Base-by-base conservation (phyloP, 768 basidiomycete species). In the Tylopilus vinaceipallidus region DNA sequence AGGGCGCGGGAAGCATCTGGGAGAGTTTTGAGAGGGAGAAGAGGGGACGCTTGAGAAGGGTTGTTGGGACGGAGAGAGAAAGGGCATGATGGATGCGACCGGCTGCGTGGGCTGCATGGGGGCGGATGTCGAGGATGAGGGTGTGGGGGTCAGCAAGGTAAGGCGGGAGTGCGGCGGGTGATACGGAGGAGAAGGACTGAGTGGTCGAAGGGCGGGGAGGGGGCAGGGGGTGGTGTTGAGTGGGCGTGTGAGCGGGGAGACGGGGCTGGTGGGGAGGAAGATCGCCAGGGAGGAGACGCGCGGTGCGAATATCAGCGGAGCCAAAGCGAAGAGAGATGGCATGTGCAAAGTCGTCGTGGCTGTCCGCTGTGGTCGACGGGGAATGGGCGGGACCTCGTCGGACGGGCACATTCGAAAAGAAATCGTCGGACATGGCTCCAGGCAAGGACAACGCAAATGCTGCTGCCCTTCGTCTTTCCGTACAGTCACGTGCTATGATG, bases 11-110 rank as follows among this genome's bases (percentile, higher is more conserved):
- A n/a, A 98, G 78, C 86, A 95, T 94, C 23, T 82, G 81, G 7
- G 80, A 72, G 23, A 98, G 78, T 35, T 84, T 84, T 35, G 82
- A 75, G 9, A 95, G 77, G 23, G 89, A 85, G 72, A 93, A 95
- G 3, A 85, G 76, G 2, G 93, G 93, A 0, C 95, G 84, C 55
- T 92, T 93, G 64, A 98, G 84, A 19, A 98, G 84, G 0, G 94
- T 98, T 3, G 95, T 93, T 1, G 95, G 95, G 6, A 97, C 89
- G 40, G 89, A 90, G 54, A 98, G 80, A 41, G 91, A 91, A 45
- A 97, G 73, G 8, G 93, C 85, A 41, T 69, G 60, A 34, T 78
- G 77, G 26, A 97, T 58, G 42, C 92, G 85, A 20, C 83, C 82
- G 9, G 77, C 61, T 6, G 81, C 69, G 65, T 82, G 86, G 7